Base-by-base conservation (phyloP, 306 rosid species). In the Acacia melanoxylon region DNA sequence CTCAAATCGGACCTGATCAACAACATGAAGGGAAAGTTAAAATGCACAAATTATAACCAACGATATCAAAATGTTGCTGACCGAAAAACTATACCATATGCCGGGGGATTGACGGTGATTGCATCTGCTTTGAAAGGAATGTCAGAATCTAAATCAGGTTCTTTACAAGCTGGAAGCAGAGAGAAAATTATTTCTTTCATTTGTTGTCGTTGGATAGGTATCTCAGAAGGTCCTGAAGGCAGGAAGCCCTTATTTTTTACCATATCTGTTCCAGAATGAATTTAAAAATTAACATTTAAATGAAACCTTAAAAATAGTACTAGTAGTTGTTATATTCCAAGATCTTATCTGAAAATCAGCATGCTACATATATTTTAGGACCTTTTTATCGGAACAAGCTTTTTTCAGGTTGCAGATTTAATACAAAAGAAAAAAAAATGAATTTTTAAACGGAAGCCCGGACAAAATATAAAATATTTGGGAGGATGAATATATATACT, bases 141-240 rank as follows among this genome's bases (percentile, higher is more conserved):
- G 37, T 89, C 91, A 80, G 98, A 79, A 88, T 96, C 98, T 25
- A 88, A 59, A 89, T 96, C 99, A 78, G 93, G 87, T n/a, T 96
- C 98, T 83, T 85, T 91, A 83, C 99, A 96, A 65, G 99, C 99
- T 81, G 97, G 87, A 89, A 86, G 90, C 79, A 96, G 84, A 80
- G 99, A 93, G 75, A 84, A 76, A 72, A 96, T 96, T 73, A 96
- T 94, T 33, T 94, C 98, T 87, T 96, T 96, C 82, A 96, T 91
- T 83, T 96, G 99, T 85, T 91, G 92, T 83, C 99, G 89, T 82
- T 96, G 99, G 49, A 86, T 37, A 66, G 92, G 98, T 88, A 96
- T 94, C 71, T 96, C 99, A 76, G 98, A 96, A 80, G 99, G 99
- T 79, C 98, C 99, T 5, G 99, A 96, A 16, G 99, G 99, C 83